Percentiles rank a stretch among this genome's conserved stretches.
Conservation (phyloP, 345 rosid species). For the Hirschfeldia incana region DNA sequence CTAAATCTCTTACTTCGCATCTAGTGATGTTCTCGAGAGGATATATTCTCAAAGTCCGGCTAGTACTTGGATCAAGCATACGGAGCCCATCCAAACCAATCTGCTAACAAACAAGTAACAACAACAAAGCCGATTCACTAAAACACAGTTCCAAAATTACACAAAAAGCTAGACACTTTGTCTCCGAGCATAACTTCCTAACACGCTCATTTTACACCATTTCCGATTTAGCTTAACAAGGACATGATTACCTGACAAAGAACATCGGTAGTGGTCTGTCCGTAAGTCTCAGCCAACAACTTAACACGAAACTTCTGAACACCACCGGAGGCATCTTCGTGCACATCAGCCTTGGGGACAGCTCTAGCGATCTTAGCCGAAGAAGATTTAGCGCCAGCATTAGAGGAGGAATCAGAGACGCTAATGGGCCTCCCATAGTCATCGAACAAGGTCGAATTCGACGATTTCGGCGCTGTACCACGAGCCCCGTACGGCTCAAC, state of each 20-base stretch:
- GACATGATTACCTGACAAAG: slow-evolving; percentile 73
- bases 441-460: slow-evolving; percentile 70
- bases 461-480: slow-evolving; percentile 82
- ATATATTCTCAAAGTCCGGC: slow-evolving; percentile 87
- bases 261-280: slow-evolving; percentile 85
- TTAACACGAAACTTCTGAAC: slow-evolving; percentile 97
- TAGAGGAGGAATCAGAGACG: slow-evolving; percentile 50
- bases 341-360: slow-evolving; percentile 79
- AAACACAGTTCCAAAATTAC: neutral
- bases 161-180: neutral
- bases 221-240: too few relatives aligned
- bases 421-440: slow-evolving; percentile 89
- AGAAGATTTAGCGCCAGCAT: slow-evolving; percentile 34
- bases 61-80: slow-evolving; percentile 90
- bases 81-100: slow-evolving; percentile 97
- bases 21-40: slow-evolving; percentile 89
- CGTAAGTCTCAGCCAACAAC: slow-evolving; percentile 78
- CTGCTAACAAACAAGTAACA: slow-evolving; percentile 42
- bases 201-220: too few relatives aligned
- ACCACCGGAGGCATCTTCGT: slow-evolving; percentile 77
- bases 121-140: neutral
- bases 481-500: slow-evolving; percentile 93
- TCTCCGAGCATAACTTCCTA: too few relatives aligned
- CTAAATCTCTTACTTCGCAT: slow-evolving; percentile 72
- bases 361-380: slow-evolving; percentile 79